These are phyloP conservation scores for Mallotus repandus DNA, from an alignment of 441 rosid genomes.

Conservation along the genomic window DNA sequence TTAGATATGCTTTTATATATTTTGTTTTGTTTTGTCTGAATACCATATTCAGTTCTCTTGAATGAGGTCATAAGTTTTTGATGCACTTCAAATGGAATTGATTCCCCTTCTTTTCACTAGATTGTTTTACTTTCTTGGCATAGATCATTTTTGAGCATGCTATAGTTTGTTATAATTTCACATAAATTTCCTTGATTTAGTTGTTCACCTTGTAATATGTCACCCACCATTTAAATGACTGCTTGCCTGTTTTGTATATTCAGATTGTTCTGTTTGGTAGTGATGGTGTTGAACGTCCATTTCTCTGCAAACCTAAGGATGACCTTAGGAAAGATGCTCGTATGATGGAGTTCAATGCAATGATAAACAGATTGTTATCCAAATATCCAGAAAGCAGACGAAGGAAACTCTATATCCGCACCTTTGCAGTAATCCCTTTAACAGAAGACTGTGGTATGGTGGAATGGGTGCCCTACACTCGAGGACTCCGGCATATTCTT, in stretches of 20 bases:
- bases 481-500: conserved; percentile 95
- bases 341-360: conserved; percentile 99
- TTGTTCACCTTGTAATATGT: conserved; percentile 1
- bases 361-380: conserved; percentile 90
- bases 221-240: conserved; percentile 13
- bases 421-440: conserved; percentile 96
- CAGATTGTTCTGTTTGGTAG: conserved; percentile 92
- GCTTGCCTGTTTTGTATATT: conserved; percentile 9
- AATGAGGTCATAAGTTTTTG: not conserved
- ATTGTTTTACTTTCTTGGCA: not conserved
- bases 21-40: too few relatives aligned
- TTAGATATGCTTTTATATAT: not conserved
- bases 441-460: conserved; percentile 99
- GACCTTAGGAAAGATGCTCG: conserved; percentile 99
- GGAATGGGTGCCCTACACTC: conserved; percentile 98
- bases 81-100: not conserved
- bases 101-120: not conserved
- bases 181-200: not conserved
- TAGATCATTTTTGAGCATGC: not conserved
- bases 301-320: conserved; percentile 99
- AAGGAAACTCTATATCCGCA: conserved; percentile 92
- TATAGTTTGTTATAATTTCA: conserved; percentile 5
- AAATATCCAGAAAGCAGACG: conserved; percentile 97
- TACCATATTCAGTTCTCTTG: not conserved
- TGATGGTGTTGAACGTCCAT: conserved; percentile 93